Percentiles rank a stretch among this genome's conserved stretches.
Evolutionary conservation across 2,329 filamentous ascomycete genomes (phyloP).

Genomic region (Sporothrix brasiliensis): DNA sequence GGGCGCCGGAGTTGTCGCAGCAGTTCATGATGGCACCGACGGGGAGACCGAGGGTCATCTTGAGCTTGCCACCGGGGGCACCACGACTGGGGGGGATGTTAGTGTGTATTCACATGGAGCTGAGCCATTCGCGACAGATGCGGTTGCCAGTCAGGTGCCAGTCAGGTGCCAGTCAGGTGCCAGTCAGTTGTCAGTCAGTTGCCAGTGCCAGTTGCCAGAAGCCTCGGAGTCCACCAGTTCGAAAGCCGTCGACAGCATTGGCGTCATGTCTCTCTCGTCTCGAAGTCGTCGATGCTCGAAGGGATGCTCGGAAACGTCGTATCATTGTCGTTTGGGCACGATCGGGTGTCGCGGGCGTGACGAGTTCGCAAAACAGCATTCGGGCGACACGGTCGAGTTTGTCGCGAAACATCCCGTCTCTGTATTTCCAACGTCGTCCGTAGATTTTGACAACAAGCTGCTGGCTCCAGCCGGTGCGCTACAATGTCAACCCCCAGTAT

Average conservation of each 20-base stretch:
- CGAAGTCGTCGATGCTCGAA: too few species aligned
- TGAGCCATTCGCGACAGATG: background rate
- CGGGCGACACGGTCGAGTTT: background rate
- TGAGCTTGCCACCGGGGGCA: slow-evolving; percentile 99
- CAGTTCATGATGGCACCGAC: slow-evolving; percentile 99
- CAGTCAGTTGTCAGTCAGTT: too few species aligned
- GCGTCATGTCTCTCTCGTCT: too few species aligned
- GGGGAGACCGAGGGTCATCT: slow-evolving; percentile 99
- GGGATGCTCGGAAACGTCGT: too few species aligned
- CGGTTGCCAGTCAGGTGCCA: too few species aligned
- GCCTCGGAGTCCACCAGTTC: background rate
- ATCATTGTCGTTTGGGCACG: background rate
- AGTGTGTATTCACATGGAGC: slow-evolving; percentile 3
- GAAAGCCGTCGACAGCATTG: too few species aligned
- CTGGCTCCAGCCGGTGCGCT: background rate
- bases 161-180: background rate
- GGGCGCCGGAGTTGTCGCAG: slow-evolving; percentile 98
- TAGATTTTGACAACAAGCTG: background rate
- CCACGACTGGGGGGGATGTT: slow-evolving; percentile 61
- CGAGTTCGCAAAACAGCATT: background rate
- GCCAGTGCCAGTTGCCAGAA: background rate
- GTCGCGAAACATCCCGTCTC: background rate
- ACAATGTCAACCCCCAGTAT: background rate
- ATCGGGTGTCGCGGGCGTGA: background rate
- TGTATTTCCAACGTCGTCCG: background rate